A percentile compares a stretch with the other conserved stretches of the same genome.
These are phyloP conservation scores for Blastobotrys malaysiensis DNA, from an alignment of 1,139 yeast genomes.

Conservation along the genomic window DNA sequence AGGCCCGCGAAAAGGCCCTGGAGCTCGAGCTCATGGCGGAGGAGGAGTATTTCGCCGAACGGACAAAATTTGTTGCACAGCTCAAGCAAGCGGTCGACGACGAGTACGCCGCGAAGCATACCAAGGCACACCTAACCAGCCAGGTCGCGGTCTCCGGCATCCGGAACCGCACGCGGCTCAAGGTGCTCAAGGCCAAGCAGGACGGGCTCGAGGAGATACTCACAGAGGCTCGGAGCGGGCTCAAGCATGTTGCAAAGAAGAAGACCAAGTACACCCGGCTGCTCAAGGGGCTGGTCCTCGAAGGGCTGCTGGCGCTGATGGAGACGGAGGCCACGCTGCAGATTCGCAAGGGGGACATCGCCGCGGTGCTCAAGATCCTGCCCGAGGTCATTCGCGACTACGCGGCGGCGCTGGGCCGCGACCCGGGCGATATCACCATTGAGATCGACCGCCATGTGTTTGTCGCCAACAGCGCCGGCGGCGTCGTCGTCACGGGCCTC, in stretches of 20 bases:
- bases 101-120: not conserved
- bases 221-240: constrained; percentile 57
- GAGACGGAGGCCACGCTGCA: constrained; percentile 60
- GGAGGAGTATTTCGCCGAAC: not conserved
- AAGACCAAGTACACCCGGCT: constrained; percentile 60
- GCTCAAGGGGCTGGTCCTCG: constrained; percentile 73
- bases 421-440: constrained; percentile 25
- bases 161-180: not conserved
- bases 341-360: constrained; percentile 66
- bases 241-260: constrained; percentile 47
- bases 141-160: not conserved
- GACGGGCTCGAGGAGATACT: constrained; percentile 71
- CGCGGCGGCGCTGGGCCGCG: constrained; percentile 40
- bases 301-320: constrained; percentile 68
- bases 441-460: constrained; percentile 44
- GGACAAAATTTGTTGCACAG: not conserved
- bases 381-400: constrained; percentile 59
- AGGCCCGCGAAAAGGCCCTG: not conserved
- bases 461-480: constrained; percentile 57
- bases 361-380: constrained; percentile 56
- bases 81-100: not conserved
- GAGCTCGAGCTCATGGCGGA: constrained; percentile 1
- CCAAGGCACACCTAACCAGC: not conserved
- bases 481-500: constrained; percentile 65
- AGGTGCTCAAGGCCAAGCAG: not conserved